Evolutionary conservation across 2,329 filamentous ascomycete species (phyloP).

Genomic region (Cladophialophora psammophila): DNA sequence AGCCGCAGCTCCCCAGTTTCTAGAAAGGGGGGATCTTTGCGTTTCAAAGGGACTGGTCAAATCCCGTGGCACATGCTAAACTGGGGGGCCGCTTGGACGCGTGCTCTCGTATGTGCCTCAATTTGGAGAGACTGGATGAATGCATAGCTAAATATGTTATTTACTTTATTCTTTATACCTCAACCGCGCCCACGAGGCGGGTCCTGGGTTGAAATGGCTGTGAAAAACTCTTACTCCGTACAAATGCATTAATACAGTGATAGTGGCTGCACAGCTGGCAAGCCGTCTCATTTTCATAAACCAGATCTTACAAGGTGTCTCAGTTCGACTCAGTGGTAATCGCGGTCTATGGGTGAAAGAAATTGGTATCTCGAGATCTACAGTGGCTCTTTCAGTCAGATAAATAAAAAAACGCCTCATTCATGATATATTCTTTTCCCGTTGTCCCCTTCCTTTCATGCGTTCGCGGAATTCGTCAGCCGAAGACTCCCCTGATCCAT

Average conservation of each 20-base stretch:
- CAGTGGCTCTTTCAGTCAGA: not conserved
- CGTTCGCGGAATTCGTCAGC: no score
- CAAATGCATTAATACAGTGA: no score
- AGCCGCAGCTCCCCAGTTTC: no score
- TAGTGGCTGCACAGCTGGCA: not conserved
- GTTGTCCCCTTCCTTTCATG: not conserved
- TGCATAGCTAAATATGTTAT: no score
- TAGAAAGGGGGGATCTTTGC: not conserved
- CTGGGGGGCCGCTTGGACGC: no score
- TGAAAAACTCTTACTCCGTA: no score
- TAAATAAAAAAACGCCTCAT: not conserved
- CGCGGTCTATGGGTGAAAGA: not conserved
- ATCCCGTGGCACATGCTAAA: not conserved
- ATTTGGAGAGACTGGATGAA: no score
- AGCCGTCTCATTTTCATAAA: not conserved
- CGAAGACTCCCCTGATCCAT: no score
- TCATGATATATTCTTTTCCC: not conserved
- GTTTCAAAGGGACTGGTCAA: not conserved
- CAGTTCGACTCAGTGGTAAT: not conserved
- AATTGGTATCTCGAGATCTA: not conserved
- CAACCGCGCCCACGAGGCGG: no score
- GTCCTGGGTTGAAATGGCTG: no score
- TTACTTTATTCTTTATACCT: no score
- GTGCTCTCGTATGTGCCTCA: no score
- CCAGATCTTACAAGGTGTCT: not conserved